Evolutionary conservation across 768 basidiomycete species (phyloP), one percentile per base, ranked within the genome.

Genomic region (Pleurotus eryngii): DNA sequence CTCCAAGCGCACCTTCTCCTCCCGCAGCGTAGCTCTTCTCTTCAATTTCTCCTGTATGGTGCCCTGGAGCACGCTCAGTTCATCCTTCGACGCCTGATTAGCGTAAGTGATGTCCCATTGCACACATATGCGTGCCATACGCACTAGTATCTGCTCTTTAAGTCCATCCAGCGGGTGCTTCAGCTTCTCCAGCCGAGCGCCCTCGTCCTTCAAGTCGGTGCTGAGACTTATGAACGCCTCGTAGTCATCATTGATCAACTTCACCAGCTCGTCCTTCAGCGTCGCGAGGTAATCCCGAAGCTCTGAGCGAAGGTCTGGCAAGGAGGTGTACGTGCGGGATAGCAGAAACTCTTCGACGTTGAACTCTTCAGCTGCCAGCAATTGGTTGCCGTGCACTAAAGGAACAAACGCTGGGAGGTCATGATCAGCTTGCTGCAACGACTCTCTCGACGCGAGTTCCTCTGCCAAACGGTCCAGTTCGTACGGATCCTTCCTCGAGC

Each of bases 141-240:
- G 60, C 67, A 92, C 93, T 64, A 85, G 71, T 46, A 96, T 84
- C 62, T 90, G 83, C 30, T 67, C 65, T 61, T 83, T 84, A 18
- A 98, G 68, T 18, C 75, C 77, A 7, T 66, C 71, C 51, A 99
- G 69, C 0, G 96, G 95, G 22, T 70, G 70, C 61, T 86, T 85
- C 57, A 99, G 67, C 57, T 81, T 75, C 57, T 81, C 78, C 63
- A 96, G 69, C 61, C 92, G 78, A 39, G 78, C 76, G 2, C 90
- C 89, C 72, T 98, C 95, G 45, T 89, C 93, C 62, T 86, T 81
- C 61, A 98, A 70, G 64, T 98, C 94, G 3, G 95, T 95, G 61
- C 95, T 95, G 27, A 99, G 78, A 63, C 91, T 93, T 65, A 98
- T 96, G 68, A 98, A 99, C 12, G 95, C 95, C 69, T 95, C 95